phyloP scores from a whole-genome alignment of 805 yeast genomes.

The Cyberlindnera xishuangbannaensis region DNA sequence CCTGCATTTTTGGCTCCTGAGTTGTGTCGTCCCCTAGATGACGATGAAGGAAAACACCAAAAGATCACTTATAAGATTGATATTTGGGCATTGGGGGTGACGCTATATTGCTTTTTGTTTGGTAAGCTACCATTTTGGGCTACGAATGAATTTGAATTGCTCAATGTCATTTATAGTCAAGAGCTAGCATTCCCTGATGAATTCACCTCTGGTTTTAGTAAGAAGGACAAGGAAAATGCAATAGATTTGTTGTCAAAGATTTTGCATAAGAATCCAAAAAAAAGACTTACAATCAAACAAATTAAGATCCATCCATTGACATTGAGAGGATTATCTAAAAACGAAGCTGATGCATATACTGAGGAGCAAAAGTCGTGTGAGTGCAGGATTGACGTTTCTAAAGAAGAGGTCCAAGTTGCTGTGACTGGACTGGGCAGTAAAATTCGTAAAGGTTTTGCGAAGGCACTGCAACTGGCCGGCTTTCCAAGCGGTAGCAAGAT shows the following conservation, averaged over 20 bases:
- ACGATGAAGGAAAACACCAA: constrained; percentile 29
- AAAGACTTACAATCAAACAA: constrained; percentile 63
- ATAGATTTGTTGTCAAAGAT: constrained; percentile 56
- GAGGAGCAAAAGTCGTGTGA: constrained; percentile 25
- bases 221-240: constrained; percentile 36
- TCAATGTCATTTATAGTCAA: constrained; percentile 69
- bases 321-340: constrained; percentile 33
- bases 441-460: constrained; percentile 32
- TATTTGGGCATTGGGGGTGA: constrained; percentile 97
- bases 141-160: constrained; percentile 77
- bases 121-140: constrained; percentile 89
- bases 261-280: constrained; percentile 62
- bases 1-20: constrained; percentile 98
- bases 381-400: constrained; percentile 47
- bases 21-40: constrained; percentile 52
- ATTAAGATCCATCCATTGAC: constrained; percentile 76
- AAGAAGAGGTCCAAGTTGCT: constrained; percentile 69
- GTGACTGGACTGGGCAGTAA: constrained; percentile 76
- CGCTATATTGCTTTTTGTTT: constrained; percentile 79
- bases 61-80: constrained; percentile 79
- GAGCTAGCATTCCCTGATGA: constrained; percentile 51
- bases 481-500: constrained; percentile 2
- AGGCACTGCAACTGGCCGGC: constrained; percentile 25
- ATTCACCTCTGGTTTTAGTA: constrained; percentile 38
- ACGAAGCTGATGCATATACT: constrained; percentile 19